Evolutionary conservation across 73 alveolate genomes (phyloP).

Genomic region (Tetrahymena elliotti): DNA sequence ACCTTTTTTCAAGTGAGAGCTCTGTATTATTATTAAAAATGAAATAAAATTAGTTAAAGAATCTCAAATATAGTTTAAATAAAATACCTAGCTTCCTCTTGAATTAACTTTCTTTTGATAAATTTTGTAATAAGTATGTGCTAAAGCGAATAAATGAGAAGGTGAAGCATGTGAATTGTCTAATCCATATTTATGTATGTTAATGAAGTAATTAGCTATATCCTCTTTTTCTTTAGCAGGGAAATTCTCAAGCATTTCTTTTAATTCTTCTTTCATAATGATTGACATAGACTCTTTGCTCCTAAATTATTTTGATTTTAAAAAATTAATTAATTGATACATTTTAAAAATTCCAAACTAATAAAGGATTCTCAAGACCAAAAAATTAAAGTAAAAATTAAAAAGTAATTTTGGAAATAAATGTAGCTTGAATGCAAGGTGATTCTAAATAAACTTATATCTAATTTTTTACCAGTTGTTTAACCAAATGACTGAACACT

Average conservation of each 20-base stretch:
- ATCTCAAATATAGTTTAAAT: constrained; percentile 14
- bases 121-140: constrained; percentile 44
- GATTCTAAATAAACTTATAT: no score
- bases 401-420: no score
- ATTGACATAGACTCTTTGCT: not conserved
- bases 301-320: constrained; percentile 4
- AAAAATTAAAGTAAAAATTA: no score
- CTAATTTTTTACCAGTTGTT: constrained; percentile 23
- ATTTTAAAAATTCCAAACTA: no score
- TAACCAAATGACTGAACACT: constrained; percentile 93
- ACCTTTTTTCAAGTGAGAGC: constrained; percentile 95
- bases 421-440: no score
- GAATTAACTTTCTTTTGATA: constrained; percentile 70
- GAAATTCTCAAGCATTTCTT: not conserved
- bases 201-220: constrained; percentile 1
- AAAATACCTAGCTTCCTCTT: constrained; percentile 50
- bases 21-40: constrained; percentile 13
- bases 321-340: constrained; percentile 45
- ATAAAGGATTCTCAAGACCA: no score
- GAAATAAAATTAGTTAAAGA: not conserved
- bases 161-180: constrained; percentile 54
- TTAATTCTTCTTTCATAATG: constrained; percentile 11
- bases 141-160: constrained; percentile 54
- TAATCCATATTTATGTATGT: constrained; percentile 39
- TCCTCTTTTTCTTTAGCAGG: not conserved